Percentiles rank a stretch among this genome's conserved stretches.
phyloP scores from a whole-genome alignment of 2,329 filamentous ascomycete species.

The Fusarium sp. region DNA sequence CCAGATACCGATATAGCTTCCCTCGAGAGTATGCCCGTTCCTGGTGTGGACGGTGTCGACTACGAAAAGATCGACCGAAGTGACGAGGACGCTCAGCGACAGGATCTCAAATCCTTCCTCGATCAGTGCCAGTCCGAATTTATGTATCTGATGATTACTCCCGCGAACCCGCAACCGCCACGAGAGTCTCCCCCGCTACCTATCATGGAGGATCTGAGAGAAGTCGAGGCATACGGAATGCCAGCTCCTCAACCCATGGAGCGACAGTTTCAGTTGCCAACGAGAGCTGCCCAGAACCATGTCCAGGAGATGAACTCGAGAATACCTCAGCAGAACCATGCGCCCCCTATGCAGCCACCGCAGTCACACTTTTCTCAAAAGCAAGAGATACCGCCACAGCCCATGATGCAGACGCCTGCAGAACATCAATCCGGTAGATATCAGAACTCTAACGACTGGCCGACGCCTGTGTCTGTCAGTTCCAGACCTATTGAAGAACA shows the following conservation, averaged over 20 bases:
- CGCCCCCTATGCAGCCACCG: slow-evolving; percentile 62
- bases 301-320: slow-evolving; percentile 65
- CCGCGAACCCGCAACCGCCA: slow-evolving; percentile 74
- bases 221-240: slow-evolving; percentile 64
- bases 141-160: slow-evolving; percentile 75
- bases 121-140: slow-evolving; percentile 75
- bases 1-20: slow-evolving; percentile 50
- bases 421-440: slow-evolving; percentile 60
- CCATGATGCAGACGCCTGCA: slow-evolving; percentile 66
- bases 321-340: slow-evolving; percentile 69
- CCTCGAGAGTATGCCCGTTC: slow-evolving; percentile 55
- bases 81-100: slow-evolving; percentile 64
- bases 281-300: slow-evolving; percentile 66
- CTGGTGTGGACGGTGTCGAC: slow-evolving; percentile 61
- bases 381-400: slow-evolving; percentile 57
- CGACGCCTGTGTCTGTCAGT: slow-evolving; percentile 48
- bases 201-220: slow-evolving; percentile 69
- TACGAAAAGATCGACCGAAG: slow-evolving; percentile 54
- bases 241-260: slow-evolving; percentile 57
- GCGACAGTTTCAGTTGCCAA: slow-evolving; percentile 54
- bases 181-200: slow-evolving; percentile 71
- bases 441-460: slow-evolving; percentile 52
- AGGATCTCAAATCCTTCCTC: slow-evolving; percentile 70
- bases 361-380: slow-evolving; percentile 50
- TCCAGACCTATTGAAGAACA: slow-evolving; percentile 52